A percentile compares a stretch with the other conserved stretches of the same genome.
These are phyloP conservation scores for Schizophyllum commune DNA, from an alignment of 1,284 basidiomycete genomes.

Conservation along the genomic window DNA sequence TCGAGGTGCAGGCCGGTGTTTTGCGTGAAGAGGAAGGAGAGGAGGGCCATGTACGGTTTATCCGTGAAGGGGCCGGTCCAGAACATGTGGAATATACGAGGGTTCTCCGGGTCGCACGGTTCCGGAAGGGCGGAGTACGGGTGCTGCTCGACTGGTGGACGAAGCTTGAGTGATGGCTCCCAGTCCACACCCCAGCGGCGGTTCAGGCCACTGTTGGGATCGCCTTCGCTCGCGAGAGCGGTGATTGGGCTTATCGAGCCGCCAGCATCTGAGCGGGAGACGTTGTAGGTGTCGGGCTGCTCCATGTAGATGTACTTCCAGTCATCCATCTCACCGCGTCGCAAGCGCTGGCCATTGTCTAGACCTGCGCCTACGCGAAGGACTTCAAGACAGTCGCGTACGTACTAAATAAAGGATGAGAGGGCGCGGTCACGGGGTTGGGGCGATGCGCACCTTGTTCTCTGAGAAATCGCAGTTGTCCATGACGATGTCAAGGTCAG, in stretches of 20 bases:
- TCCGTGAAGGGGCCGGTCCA: constrained; percentile 82
- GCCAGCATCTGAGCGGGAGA: constrained; percentile 10
- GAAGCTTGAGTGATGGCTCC: constrained; percentile 37
- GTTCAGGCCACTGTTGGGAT: constrained; percentile 27
- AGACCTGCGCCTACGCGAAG: constrained; percentile 65
- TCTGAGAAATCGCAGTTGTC: constrained; percentile 83
- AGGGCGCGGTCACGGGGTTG: background rate
- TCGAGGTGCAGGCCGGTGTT: constrained; percentile 63
- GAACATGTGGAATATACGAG: constrained; percentile 79
- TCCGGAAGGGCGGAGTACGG: constrained; percentile 47
- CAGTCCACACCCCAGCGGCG: constrained; percentile 34
- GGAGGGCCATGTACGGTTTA: constrained; percentile 73
- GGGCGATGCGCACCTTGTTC: constrained; percentile 51
- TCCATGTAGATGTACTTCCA: constrained; percentile 71
- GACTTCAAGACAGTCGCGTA: constrained; percentile 75
- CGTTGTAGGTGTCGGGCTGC: constrained; percentile 24
- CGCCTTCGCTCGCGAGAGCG: constrained; percentile 6
- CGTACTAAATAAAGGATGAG: constrained; percentile 39
- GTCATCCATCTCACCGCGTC: constrained; percentile 49
- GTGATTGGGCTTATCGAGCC: background rate
- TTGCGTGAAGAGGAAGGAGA: constrained; percentile 78
- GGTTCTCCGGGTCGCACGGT: constrained; percentile 64
- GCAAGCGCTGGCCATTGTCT: constrained; percentile 55
- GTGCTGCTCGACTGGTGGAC: constrained; percentile 34
- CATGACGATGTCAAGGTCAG: constrained; percentile 84